Evolutionary conservation across 2,329 filamentous ascomycete genomes (phyloP), one percentile per base, ranked within the genome.

Genomic region (Fusarium torulosum): DNA sequence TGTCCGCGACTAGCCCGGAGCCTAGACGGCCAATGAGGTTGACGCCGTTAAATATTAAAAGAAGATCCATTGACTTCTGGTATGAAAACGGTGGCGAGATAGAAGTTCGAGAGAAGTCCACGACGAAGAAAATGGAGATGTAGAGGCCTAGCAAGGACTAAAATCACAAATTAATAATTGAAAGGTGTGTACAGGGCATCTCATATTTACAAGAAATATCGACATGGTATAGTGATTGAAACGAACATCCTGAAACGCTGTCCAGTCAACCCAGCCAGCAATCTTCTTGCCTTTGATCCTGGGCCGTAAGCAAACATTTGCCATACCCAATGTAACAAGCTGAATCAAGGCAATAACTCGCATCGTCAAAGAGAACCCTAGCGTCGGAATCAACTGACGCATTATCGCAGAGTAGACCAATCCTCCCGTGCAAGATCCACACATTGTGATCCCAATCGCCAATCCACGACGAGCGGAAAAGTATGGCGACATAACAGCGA

Each of bases 61-160:
- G 41, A 4, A 58, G 49, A 6, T 54, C 40, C 0, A 58, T 3
- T 7, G 40, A 31, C 10, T 58, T 35, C 4, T 19, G 33, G 14
- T 58, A 58, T 9, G 49, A 45, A 4, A 54, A 43, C 5, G 25
- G 41, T 2, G 54, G 49, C 0, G 25, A 40, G 9, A 27, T 38
- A 4, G 20, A 44, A 2, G 40, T 40, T 8, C n/a, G 33, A 8
- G 41, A 54, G 4, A 31, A 58, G 35, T 55, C 44, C 4, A 27
- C 35, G 2, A 55, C 25, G n/a, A 41, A 55, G 35, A 55, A 55
- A 2, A 55, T 42, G 2, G 53, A 55, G 20, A 55, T 42, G 20
- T 55, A 55, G 3, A 55, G 17, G 2, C 53, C 27, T 10, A 50
- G 27, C 6, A 54, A 21, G 7, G 20, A 38, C 54, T 58, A 9